Base-by-base conservation (phyloP, 768 basidiomycete species). In the Lactarius sp. region DNA sequence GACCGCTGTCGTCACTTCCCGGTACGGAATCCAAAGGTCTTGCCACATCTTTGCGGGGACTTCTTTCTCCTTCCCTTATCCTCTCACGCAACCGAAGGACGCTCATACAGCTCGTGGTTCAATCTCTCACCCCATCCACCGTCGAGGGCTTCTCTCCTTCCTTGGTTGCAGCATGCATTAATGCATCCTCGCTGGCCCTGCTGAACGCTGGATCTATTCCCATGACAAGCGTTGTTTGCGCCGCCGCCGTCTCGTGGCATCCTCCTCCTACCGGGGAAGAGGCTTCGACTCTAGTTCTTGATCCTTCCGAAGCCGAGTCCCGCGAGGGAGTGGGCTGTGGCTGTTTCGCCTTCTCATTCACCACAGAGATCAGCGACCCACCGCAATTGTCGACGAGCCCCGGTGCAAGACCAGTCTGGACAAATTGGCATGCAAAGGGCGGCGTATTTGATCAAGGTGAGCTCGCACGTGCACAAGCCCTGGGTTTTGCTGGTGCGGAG, bases 61-160 rank as follows among this genome's bases (percentile, higher is more conserved):
- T 85, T 13, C 73, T 94, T 33, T 74, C 82, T 14, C 87, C 88
- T 5, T 78, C 82, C 0, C 76, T 91, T 44, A 75, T 91, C n/a
- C 81, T 92, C 53, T 76, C 80, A 4, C 81, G 83, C 53, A 70
- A 86, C 62, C 92, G 92, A 8, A 78, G 92, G 14, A 85, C 88
- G 3, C 79, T 91, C 10, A 77, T 92, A 3, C 91, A 92, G 68
- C 77, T 94, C n/a, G 86, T 90, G 1, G 78, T 88, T 0, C 92
- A 94, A 72, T 77, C 81, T 2, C 76, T 91, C 1, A 71, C 72
- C 7, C 72, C 58, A 18, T 63, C 59, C 73, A 10, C 65, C 63
- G 46, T 47, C 53, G 50, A 58, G 8, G 46, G 42, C 1, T 58
- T 47, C 39, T 52, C 36, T 20, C 56, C 60, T 27, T 53, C 62